phyloP scores from a whole-genome alignment of 129 eudicot species.

The Escallonia herrerae region DNA sequence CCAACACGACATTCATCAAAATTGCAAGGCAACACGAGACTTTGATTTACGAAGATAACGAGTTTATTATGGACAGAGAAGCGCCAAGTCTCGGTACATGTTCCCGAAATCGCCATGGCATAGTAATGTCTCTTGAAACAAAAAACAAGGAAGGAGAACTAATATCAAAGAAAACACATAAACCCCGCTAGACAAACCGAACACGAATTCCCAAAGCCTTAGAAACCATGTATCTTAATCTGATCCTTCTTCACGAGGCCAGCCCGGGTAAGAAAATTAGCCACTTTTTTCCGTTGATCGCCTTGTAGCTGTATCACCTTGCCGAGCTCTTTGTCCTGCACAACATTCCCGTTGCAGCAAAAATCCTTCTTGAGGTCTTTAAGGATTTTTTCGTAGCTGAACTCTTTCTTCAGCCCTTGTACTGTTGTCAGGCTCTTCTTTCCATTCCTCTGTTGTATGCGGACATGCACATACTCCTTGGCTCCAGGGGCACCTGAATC shows the following conservation, averaged over 20 bases:
- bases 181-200: no score
- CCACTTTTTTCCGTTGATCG: conserved; percentile 90
- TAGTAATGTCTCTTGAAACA: no score
- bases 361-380: conserved; percentile 84
- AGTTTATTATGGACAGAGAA: not conserved
- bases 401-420: conserved; percentile 78
- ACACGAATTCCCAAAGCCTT: not conserved
- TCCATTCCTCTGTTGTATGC: conserved; percentile 90
- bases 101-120: conserved; percentile 7
- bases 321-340: conserved; percentile 77
- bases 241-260: conserved; percentile 76
- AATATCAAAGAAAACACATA: not conserved
- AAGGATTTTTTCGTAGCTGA: conserved; percentile 79
- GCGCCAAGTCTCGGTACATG: conserved; percentile 8
- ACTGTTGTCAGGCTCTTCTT: conserved; percentile 87
- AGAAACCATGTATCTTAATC: conserved; percentile 96
- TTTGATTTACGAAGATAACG: no score
- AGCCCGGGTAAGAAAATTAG: conserved; percentile 53
- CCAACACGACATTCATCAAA: no score
- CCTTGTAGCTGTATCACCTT: conserved; percentile 93
- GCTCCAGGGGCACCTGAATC: conserved; percentile 60
- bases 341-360: conserved; percentile 91
- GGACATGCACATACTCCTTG: conserved; percentile 90
- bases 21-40: no score
- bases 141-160: not conserved